Evolutionary conservation across 2,329 filamentous ascomycete species (phyloP).

Genomic region (Neobulgaria alba): DNA sequence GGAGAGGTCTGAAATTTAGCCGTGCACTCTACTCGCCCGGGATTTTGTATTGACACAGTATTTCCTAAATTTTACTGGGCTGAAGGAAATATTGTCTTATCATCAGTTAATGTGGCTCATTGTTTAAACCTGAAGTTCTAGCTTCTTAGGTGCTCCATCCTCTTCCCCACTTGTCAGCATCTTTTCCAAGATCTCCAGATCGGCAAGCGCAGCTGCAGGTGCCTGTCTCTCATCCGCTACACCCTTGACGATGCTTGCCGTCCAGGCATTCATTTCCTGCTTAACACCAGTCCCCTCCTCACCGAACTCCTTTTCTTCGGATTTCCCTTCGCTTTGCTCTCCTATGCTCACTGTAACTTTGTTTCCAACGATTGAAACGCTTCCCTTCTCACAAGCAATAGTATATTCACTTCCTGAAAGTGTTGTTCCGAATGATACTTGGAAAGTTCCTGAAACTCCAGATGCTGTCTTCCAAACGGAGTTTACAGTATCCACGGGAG

Average conservation of each 20-base stretch:
- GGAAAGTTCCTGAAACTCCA: slow-evolving; percentile 27
- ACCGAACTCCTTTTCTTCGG: slow-evolving; percentile 23
- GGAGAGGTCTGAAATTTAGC: too few relatives aligned
- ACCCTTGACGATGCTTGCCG: slow-evolving; percentile 20
- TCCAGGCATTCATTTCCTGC: slow-evolving; percentile 27
- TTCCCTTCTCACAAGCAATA: slow-evolving; percentile 28
- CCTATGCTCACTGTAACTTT: slow-evolving; percentile 22
- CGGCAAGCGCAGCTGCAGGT: slow-evolving; percentile 22
- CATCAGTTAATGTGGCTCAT: too few relatives aligned
- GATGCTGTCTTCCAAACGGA: slow-evolving; percentile 27
- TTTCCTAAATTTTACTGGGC: too few relatives aligned
- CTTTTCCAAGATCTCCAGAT: slow-evolving; percentile 27
- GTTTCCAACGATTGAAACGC: slow-evolving; percentile 20
- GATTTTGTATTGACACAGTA: too few relatives aligned
- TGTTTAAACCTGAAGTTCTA: slow-evolving; percentile 19
- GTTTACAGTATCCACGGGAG: slow-evolving; percentile 28
- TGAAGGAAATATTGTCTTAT: too few relatives aligned
- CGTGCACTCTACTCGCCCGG: too few relatives aligned
- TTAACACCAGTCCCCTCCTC: slow-evolving; percentile 24
- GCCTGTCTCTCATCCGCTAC: slow-evolving; percentile 18
- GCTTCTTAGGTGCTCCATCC: slow-evolving; percentile 19
- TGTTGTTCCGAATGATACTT: slow-evolving; percentile 26
- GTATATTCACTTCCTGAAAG: slow-evolving; percentile 25
- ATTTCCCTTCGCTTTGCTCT: slow-evolving; percentile 19
- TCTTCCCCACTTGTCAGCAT: slow-evolving; percentile 29